Percentiles rank a stretch among this genome's conserved stretches.
These are phyloP conservation scores for Peronospora destructor DNA, from an alignment of 352 stramenopile genomes.

Conservation along the genomic window DNA sequence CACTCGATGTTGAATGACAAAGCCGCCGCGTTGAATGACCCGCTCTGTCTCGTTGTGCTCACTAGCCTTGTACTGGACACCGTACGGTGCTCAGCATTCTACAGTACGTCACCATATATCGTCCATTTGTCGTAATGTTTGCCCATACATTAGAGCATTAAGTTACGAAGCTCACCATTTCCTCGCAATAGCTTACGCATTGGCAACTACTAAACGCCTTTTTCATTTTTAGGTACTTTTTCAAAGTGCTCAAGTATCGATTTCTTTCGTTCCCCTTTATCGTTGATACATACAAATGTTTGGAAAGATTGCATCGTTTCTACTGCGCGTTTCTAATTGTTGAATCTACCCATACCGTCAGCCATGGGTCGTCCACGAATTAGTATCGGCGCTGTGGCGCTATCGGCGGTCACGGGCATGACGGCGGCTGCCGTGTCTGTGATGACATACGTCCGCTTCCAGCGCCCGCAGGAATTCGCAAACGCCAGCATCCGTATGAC, in stretches of 20 bases:
- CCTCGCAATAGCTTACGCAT: conserved; percentile 65
- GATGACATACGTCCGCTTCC: too few relatives aligned
- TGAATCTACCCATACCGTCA: too few relatives aligned
- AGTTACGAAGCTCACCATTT: conserved; percentile 43
- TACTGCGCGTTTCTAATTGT: neutral
- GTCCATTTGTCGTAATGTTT: neutral
- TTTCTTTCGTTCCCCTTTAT: neutral
- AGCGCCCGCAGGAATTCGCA: too few relatives aligned
- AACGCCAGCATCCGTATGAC: too few relatives aligned
- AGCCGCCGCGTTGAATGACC: conserved; percentile 52
- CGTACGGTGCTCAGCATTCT: conserved; percentile 58
- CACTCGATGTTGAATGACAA: conserved; percentile 66
- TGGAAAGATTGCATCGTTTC: conserved; percentile 10
- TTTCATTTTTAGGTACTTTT: conserved; percentile 10
- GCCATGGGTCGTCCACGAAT: conserved; percentile 34
- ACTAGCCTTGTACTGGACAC: conserved; percentile 53
- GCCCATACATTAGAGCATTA: neutral
- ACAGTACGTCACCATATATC: neutral
- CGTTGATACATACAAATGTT: neutral
- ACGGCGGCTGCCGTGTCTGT: too few relatives aligned
- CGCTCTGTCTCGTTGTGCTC: conserved; percentile 47
- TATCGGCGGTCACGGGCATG: conserved; percentile 77
- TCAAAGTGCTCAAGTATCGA: neutral
- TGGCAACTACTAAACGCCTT: conserved; percentile 46
- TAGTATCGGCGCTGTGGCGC: conserved; percentile 49